phyloP scores from a whole-genome alignment of 2,329 filamentous ascomycete genomes.

The Trichoderma sp. region DNA sequence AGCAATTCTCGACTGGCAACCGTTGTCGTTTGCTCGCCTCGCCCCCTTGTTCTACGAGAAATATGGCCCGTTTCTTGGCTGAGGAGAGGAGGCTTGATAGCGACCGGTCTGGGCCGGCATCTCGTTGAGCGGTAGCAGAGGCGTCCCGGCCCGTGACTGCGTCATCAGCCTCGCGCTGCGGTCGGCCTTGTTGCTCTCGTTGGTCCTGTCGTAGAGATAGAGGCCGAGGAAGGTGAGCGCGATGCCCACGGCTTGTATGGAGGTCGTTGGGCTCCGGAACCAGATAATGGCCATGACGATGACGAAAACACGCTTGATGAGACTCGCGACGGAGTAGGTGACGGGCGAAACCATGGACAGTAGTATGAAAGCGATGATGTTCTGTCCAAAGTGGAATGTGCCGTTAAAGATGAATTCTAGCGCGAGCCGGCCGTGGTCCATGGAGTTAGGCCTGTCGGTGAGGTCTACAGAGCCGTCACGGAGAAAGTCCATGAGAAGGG shows the following conservation, averaged over 20 bases:
- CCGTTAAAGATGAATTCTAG: slow-evolving; percentile 98
- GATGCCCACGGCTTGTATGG: slow-evolving; percentile 81
- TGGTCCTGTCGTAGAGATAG: slow-evolving; percentile 94
- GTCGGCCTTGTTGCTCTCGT: slow-evolving; percentile 84
- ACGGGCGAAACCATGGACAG: slow-evolving; percentile 93
- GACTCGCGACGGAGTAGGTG: slow-evolving; percentile 91
- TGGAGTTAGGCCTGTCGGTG: slow-evolving; percentile 62
- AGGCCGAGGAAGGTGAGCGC: slow-evolving; percentile 85
- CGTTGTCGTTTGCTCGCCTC: neutral
- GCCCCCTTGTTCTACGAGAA: neutral
- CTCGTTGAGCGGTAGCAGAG: slow-evolving; percentile 68
- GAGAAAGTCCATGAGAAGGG: slow-evolving; percentile 75
- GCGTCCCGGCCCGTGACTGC: slow-evolving; percentile 39
- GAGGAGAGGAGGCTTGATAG: slow-evolving; percentile 33
- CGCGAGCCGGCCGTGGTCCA: slow-evolving; percentile 71
- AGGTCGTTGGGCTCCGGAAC: slow-evolving; percentile 89
- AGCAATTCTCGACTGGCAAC: neutral
- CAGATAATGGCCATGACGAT: slow-evolving; percentile 93
- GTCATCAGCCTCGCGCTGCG: slow-evolving; percentile 71
- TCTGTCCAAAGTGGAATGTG: slow-evolving; percentile 93
- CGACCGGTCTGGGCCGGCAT: slow-evolving; percentile 37
- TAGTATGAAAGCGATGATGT: slow-evolving; percentile 90
- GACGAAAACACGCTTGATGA: slow-evolving; percentile 97
- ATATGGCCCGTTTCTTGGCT: slow-evolving; percentile 29
- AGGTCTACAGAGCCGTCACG: slow-evolving; percentile 76